Percentiles rank a stretch among this genome's conserved stretches.
These are phyloP conservation scores for Pelargonium fulgidum DNA, from an alignment of 441 rosid genomes.

Conservation along the genomic window DNA sequence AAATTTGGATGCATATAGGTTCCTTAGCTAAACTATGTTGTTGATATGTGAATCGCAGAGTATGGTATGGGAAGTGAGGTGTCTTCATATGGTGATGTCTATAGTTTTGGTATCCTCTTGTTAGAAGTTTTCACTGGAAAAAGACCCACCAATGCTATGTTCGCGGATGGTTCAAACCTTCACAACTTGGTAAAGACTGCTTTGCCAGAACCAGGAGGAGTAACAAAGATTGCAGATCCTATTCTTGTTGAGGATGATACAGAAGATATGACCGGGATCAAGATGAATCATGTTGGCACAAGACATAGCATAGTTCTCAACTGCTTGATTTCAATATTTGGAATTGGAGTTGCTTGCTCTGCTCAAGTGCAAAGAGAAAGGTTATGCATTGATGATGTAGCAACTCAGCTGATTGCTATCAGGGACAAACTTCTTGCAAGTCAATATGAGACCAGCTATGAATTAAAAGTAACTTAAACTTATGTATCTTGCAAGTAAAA, in stretches of 20 bases:
- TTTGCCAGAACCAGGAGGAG: neutral
- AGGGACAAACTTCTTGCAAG: neutral
- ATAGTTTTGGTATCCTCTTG: constrained; percentile 12
- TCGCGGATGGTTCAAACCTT: constrained; percentile 14
- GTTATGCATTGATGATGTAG: neutral
- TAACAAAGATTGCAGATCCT: neutral
- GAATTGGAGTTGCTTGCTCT: constrained; percentile 15
- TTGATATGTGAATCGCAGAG: neutral
- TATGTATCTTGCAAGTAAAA: neutral
- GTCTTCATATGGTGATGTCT: constrained; percentile 8
- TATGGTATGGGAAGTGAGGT: constrained; percentile 15
- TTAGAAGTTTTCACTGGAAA: constrained; percentile 16
- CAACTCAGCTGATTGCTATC: neutral
- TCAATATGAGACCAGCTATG: neutral
- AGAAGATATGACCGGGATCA: neutral
- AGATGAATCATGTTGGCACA: neutral
- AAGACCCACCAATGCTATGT: constrained; percentile 10
- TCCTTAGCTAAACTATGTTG: neutral
- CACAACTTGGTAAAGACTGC: neutral
- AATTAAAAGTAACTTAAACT: neutral
- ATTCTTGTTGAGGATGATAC: neutral
- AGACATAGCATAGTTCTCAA: neutral
- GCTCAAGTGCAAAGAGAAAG: constrained; percentile 3
- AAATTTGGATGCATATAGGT: neutral
- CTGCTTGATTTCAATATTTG: constrained; percentile 1